Conservation (phyloP, 78 protist species). For the Pigoraptor vietnamica region DNA sequence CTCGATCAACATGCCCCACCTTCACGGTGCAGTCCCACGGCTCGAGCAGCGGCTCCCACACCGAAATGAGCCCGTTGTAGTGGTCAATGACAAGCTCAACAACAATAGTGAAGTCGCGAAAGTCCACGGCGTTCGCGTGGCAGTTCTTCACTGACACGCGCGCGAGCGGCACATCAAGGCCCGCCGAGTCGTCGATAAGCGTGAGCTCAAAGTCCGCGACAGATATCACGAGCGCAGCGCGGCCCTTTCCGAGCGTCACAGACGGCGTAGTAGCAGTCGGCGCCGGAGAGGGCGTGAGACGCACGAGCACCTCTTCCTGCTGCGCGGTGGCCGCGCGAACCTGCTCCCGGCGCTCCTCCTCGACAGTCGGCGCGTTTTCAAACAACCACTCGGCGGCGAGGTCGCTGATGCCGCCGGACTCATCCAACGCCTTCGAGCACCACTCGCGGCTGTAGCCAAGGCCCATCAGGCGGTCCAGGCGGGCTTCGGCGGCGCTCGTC, state of each 20-base stretch:
- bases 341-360: background rate
- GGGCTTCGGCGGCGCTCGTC: background rate
- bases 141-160: background rate
- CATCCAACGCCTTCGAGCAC: background rate
- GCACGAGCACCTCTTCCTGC: background rate
- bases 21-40: background rate
- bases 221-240: background rate
- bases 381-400: background rate
- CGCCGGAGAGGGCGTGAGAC: no score
- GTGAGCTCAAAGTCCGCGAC: background rate
- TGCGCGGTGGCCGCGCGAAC: no score
- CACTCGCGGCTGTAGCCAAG: background rate
- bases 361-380: background rate
- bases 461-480: background rate
- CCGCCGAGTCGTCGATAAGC: background rate
- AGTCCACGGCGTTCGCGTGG: background rate
- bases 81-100: background rate
- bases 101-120: background rate
- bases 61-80: background rate
- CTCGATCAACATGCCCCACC: background rate
- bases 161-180: background rate
- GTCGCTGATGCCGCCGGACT: background rate
- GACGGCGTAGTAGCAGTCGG: no score
- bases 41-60: conserved; percentile 11
- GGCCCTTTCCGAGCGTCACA: background rate